phyloP scores from a whole-genome alignment of 805 yeast genomes.

The Sugiyamaella valdiviana region DNA sequence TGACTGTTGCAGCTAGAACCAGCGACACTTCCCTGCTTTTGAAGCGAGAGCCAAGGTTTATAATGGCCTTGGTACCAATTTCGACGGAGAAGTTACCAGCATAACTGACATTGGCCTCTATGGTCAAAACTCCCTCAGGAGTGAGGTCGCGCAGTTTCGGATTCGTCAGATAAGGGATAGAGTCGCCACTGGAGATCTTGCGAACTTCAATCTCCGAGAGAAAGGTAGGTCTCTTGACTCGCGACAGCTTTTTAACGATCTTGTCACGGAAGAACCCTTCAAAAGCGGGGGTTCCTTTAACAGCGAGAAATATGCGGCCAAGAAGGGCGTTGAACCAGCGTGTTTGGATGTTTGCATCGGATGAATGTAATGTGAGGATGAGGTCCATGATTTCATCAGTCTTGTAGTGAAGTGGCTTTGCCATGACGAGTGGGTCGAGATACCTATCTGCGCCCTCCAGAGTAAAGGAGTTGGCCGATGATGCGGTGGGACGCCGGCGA shows the following conservation, averaged over 20 bases:
- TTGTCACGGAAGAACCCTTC: conserved; percentile 51
- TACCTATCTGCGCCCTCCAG: conserved; percentile 13
- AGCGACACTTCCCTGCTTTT: conserved; percentile 68
- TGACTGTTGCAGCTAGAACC: conserved; percentile 60
- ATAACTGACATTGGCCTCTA: conserved; percentile 59
- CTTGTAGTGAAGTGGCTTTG: conserved; percentile 64
- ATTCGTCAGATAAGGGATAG: conserved; percentile 73
- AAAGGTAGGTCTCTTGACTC: conserved; percentile 82
- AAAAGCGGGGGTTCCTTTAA: conserved; percentile 65
- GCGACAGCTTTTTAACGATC: conserved; percentile 64
- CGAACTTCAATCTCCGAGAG: conserved; percentile 74
- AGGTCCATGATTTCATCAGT: conserved; percentile 67
- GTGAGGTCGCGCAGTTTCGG: conserved; percentile 64
- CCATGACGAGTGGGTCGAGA: conserved; percentile 57
- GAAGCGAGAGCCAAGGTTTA: conserved; percentile 71
- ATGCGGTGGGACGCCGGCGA: conserved; percentile 19
- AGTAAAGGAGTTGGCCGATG: conserved; percentile 2
- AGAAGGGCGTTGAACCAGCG: conserved; percentile 86
- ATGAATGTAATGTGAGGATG: conserved; percentile 70
- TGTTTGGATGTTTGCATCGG: conserved; percentile 75
- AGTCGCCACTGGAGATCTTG: conserved; percentile 64
- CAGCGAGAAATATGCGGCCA: conserved; percentile 74
- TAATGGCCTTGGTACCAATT: conserved; percentile 70
- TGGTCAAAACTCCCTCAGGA: conserved; percentile 70
- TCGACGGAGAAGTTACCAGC: conserved; percentile 71